A percentile compares a stretch with the other conserved stretches of the same genome.
Evolutionary conservation across 768 basidiomycete genomes (phyloP).

Genomic region (Termitomyces sp.): DNA sequence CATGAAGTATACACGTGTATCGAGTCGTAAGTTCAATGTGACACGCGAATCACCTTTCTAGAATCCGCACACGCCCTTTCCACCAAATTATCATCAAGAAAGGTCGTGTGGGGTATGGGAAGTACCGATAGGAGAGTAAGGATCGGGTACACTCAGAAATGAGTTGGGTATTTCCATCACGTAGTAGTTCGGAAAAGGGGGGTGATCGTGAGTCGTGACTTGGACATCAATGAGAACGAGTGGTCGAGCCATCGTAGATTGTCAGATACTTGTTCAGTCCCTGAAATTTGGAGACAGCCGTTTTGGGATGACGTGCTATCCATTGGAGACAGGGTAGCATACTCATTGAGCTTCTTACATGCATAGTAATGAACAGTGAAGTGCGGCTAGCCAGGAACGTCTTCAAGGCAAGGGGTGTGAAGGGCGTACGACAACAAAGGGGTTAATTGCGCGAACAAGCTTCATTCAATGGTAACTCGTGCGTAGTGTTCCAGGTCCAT

Average conservation of each 20-base stretch:
- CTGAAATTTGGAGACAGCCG: neutral
- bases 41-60: conserved; percentile 7
- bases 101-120: neutral
- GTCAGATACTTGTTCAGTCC: neutral
- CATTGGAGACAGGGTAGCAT: neutral
- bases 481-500: neutral
- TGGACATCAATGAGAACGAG: neutral
- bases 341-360: conserved; percentile 2
- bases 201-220: neutral
- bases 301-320: neutral
- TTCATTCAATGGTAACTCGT: neutral
- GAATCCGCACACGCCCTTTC: conserved; percentile 6
- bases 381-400: neutral
- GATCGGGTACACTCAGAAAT: neutral
- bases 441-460: neutral
- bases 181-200: neutral
- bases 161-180: neutral
- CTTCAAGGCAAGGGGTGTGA: neutral
- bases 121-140: neutral
- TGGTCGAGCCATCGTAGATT: neutral
- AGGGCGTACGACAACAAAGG: neutral
- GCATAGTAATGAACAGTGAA: too few species aligned
- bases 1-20: conserved; percentile 37
- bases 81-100: neutral
- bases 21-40: conserved; percentile 8